A percentile compares a stretch with the other conserved stretches of the same genome.
Evolutionary conservation across 805 yeast genomes (phyloP).

Genomic region (Grigorovia humatica): DNA sequence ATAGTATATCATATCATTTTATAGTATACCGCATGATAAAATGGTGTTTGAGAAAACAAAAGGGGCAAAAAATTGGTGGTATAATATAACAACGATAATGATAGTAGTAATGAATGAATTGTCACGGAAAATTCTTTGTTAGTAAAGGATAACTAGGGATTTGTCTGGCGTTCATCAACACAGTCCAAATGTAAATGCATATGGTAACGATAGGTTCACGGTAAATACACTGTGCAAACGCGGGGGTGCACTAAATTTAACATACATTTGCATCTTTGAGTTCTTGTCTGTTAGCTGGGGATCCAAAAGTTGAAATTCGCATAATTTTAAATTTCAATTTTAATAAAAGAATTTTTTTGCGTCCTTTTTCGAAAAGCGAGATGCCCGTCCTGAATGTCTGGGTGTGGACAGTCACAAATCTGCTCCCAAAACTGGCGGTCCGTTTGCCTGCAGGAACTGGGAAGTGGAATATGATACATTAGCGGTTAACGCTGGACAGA

Average conservation of each 20-base stretch:
- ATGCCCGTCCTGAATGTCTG: neutral
- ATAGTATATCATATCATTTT: neutral
- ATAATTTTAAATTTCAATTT: neutral
- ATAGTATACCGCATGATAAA: too few relatives aligned
- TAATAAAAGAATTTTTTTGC: neutral
- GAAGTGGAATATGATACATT: neutral
- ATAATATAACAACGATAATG: neutral
- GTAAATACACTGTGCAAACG: neutral
- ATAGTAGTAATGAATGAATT: too few relatives aligned
- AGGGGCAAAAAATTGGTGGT: too few relatives aligned
- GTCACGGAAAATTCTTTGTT: too few relatives aligned
- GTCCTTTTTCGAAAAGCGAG: neutral
- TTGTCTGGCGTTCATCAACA: neutral
- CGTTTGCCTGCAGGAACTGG: neutral
- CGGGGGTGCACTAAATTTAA: constrained; percentile 1
- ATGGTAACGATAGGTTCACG: too few relatives aligned
- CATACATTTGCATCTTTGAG: constrained; percentile 40
- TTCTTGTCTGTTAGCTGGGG: constrained; percentile 6
- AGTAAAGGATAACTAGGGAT: too few relatives aligned
- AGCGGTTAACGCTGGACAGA: neutral
- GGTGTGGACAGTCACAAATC: neutral
- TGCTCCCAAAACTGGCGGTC: too few relatives aligned
- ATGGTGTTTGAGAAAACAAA: too few relatives aligned
- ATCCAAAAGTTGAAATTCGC: neutral
- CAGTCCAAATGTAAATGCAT: neutral